Percentiles rank a stretch among this genome's conserved stretches.
Evolutionary conservation across 352 stramenopile genomes (phyloP).

Genomic region (Phytopythium mirpurense): DNA sequence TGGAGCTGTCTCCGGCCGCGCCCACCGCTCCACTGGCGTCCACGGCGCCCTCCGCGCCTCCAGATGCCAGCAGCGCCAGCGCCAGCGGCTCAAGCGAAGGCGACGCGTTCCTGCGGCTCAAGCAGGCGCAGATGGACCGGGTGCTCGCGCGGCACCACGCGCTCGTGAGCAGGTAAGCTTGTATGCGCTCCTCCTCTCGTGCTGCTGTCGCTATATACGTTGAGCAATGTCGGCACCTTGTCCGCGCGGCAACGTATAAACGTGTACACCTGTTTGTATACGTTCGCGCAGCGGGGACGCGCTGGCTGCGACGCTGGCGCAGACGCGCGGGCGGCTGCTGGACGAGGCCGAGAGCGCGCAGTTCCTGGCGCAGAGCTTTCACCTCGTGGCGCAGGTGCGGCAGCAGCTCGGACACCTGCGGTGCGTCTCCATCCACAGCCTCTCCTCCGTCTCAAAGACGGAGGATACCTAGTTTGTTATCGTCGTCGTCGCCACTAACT

Average conservation of each 20-base stretch:
- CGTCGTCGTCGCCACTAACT: neutral
- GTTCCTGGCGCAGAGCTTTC: slow-evolving; percentile 61
- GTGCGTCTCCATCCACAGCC: slow-evolving; percentile 7
- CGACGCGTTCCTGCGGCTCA: slow-evolving; percentile 32
- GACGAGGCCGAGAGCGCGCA: slow-evolving; percentile 62
- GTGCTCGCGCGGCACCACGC: slow-evolving; percentile 32
- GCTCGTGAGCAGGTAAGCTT: slow-evolving; percentile 51
- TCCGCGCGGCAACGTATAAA: too few relatives aligned
- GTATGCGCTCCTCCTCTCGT: too few relatives aligned
- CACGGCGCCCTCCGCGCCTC: neutral
- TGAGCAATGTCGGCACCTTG: too few relatives aligned
- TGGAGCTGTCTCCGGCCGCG: slow-evolving; percentile 32
- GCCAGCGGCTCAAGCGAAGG: slow-evolving; percentile 17
- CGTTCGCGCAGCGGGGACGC: slow-evolving; percentile 34
- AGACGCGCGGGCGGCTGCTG: slow-evolving; percentile 40
- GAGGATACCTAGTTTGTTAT: neutral
- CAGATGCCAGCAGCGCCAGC: too few relatives aligned
- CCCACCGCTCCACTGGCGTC: slow-evolving; percentile 10
- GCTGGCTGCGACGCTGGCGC: slow-evolving; percentile 32
- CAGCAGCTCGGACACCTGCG: slow-evolving; percentile 46
- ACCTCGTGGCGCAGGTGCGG: slow-evolving; percentile 45
- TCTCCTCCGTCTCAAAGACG: too few relatives aligned
- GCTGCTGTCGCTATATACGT: slow-evolving; percentile 2
- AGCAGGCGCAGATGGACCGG: slow-evolving; percentile 28
- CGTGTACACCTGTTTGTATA: too few relatives aligned